Conservation (phyloP, 305 asterid genomes). For the Euphrasia arctica region DNA sequence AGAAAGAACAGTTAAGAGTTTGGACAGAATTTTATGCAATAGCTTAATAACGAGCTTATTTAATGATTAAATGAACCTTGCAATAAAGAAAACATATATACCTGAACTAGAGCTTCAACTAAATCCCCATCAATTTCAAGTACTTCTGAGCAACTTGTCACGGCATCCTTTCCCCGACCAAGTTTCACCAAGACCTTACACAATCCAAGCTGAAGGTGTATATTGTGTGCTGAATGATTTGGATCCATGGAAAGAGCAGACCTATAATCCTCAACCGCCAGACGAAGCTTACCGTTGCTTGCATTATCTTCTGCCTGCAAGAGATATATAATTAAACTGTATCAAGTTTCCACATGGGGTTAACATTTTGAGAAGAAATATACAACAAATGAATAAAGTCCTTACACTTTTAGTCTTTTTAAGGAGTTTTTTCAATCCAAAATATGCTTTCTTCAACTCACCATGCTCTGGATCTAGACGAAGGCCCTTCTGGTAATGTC, state of each 20-base stretch:
- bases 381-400: slow-evolving; percentile 4
- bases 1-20: background rate
- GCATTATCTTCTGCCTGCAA: slow-evolving; percentile 85
- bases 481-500: slow-evolving; percentile 90
- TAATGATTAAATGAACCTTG: background rate
- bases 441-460: slow-evolving; percentile 83
- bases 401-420: slow-evolving; percentile 75
- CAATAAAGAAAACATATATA: slow-evolving; percentile 21
- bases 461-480: slow-evolving; percentile 85
- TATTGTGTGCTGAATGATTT: slow-evolving; percentile 63
- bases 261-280: slow-evolving; percentile 74
- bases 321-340: slow-evolving; percentile 9
- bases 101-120: slow-evolving; percentile 85
- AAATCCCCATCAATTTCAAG: slow-evolving; percentile 73
- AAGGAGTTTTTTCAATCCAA: slow-evolving; percentile 77
- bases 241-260: slow-evolving; percentile 79
- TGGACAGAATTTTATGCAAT: background rate
- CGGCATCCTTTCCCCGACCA: slow-evolving; percentile 83
- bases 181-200: slow-evolving; percentile 83
- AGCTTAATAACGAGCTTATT: background rate
- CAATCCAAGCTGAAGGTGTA: slow-evolving; percentile 72
- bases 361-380: background rate
- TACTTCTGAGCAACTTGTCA: slow-evolving; percentile 66
- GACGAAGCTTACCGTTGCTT: slow-evolving; percentile 73
- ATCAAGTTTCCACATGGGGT: slow-evolving; percentile 12